Conservation (phyloP, 1,284 basidiomycete genomes). For the Ceratobasidium sp. region DNA sequence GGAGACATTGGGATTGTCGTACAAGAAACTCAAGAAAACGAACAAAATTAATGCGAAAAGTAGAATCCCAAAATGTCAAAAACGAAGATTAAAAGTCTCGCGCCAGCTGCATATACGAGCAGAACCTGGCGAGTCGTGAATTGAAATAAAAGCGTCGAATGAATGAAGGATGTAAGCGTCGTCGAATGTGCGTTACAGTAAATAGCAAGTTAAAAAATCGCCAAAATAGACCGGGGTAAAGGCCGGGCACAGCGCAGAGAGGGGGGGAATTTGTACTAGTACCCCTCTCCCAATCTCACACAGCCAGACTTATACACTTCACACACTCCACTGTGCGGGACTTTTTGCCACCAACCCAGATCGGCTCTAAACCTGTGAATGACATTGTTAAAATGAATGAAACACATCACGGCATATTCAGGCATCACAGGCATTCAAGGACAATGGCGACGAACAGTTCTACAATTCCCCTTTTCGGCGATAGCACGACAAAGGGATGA, state of each 20-base stretch:
- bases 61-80: not conserved
- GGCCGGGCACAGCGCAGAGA: not conserved
- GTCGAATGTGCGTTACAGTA: slow-evolving; percentile 3
- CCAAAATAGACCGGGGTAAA: not conserved
- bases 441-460: slow-evolving; percentile 27
- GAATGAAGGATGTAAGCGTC: not conserved
- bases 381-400: slow-evolving; percentile 35
- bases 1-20: too few relatives aligned
- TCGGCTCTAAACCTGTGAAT: not conserved
- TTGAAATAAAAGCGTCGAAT: not conserved
- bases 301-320: slow-evolving; percentile 28
- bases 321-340: not conserved
- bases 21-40: not conserved
- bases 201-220: too few relatives aligned
- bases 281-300: not conserved
- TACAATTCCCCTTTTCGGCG: slow-evolving; percentile 14
- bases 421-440: slow-evolving; percentile 25
- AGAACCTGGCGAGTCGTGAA: slow-evolving; percentile 6
- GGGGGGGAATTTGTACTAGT: not conserved
- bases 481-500: slow-evolving; percentile 22
- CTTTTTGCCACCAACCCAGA: slow-evolving; percentile 16
- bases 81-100: slow-evolving; percentile 13
- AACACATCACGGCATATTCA: slow-evolving; percentile 1
- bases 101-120: slow-evolving; percentile 18
- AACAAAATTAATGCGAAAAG: too few relatives aligned